Conservation (phyloP, 352 stramenopile genomes). For the Globisporangium cystogenes region DNA sequence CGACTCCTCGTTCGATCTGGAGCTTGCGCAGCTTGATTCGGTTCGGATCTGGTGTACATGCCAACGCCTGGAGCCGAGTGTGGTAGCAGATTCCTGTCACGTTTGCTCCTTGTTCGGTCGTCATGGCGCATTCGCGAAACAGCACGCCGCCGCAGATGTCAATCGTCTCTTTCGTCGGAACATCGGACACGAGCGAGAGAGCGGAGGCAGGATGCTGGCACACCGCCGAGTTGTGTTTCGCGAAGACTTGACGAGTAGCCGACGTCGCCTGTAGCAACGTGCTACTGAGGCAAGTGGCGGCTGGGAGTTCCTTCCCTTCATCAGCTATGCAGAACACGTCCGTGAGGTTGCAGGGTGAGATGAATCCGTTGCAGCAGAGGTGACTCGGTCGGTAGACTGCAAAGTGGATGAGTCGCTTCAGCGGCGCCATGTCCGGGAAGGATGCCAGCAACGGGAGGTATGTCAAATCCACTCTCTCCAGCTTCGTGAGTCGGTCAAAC, state of each 20-base stretch:
- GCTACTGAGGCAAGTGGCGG: slow-evolving; percentile 15
- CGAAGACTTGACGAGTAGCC: slow-evolving; percentile 9
- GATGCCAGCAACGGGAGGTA: slow-evolving; percentile 11
- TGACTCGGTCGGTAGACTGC: slow-evolving; percentile 16
- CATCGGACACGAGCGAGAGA: slow-evolving; percentile 9
- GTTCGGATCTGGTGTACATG: slow-evolving; percentile 20
- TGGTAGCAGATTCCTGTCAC: slow-evolving; percentile 27
- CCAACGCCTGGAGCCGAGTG: slow-evolving; percentile 26
- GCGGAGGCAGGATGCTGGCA: slow-evolving; percentile 12
- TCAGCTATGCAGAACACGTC: slow-evolving; percentile 17
- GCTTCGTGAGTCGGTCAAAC: slow-evolving; percentile 9
- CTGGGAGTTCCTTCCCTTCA: not conserved
- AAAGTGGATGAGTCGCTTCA: slow-evolving; percentile 17
- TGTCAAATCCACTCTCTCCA: slow-evolving; percentile 23
- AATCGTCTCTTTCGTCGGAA: slow-evolving; percentile 14
- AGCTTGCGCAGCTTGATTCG: slow-evolving; percentile 21
- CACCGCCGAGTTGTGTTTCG: slow-evolving; percentile 6
- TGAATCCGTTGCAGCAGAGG: slow-evolving; percentile 39
- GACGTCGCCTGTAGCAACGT: not conserved
- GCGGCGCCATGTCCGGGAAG: slow-evolving; percentile 18
- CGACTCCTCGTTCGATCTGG: slow-evolving; percentile 4
- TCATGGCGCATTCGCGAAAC: slow-evolving; percentile 19
- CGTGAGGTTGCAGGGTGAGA: slow-evolving; percentile 18
- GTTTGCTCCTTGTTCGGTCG: not conserved
- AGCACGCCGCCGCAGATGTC: slow-evolving; percentile 22